phyloP scores from a whole-genome alignment of 345 rosid species.

The Syzygium jambos region DNA sequence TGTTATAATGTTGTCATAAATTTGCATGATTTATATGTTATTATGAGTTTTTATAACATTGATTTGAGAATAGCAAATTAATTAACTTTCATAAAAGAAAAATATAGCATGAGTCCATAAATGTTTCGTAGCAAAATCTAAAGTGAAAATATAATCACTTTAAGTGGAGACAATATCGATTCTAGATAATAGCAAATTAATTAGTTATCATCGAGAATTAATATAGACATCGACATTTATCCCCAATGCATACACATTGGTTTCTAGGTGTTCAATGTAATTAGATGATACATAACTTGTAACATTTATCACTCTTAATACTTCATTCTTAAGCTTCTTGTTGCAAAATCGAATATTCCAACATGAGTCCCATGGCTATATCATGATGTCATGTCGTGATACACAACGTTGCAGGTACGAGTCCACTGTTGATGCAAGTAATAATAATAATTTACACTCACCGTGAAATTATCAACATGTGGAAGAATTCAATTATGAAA shows the following conservation, averaged over 20 bases:
- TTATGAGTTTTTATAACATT: neutral
- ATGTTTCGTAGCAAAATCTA: neutral
- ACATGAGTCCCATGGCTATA: too few relatives aligned
- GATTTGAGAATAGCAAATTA: neutral
- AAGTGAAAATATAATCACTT: neutral
- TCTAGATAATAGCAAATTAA: neutral
- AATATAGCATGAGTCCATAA: neutral
- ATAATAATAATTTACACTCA: neutral
- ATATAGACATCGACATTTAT: neutral
- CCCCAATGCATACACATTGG: neutral
- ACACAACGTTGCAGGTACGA: too few relatives aligned
- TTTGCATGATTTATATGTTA: neutral
- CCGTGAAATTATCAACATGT: neutral
- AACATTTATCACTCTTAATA: neutral
- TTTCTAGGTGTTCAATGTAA: neutral
- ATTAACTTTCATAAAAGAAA: neutral
- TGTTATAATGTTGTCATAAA: neutral
- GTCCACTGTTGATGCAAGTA: too few relatives aligned
- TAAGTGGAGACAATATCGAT: fast-evolving
- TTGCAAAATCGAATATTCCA: too few relatives aligned
- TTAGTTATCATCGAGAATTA: neutral
- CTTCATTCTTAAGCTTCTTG: neutral
- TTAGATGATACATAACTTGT: neutral
- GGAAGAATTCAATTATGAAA: neutral
- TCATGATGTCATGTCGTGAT: too few relatives aligned